A percentile compares a stretch with the other conserved stretches of the same genome.
These are phyloP conservation scores for Lanmaoa pseudosensibilis DNA, from an alignment of 768 basidiomycete species.

Conservation along the genomic window DNA sequence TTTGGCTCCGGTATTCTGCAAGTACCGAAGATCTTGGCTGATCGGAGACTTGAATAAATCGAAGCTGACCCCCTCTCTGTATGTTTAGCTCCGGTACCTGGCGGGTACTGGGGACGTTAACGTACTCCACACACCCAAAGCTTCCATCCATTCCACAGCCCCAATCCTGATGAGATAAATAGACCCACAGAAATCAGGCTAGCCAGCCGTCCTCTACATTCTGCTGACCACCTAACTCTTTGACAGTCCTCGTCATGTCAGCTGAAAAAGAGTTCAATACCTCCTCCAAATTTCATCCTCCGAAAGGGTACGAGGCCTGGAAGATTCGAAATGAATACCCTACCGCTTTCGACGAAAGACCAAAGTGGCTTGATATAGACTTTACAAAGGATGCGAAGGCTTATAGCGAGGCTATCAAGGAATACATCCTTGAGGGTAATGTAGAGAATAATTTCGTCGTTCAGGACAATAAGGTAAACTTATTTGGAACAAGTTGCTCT, in stretches of 20 bases:
- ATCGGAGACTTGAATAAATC: too few relatives aligned
- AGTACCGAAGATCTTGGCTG: too few relatives aligned
- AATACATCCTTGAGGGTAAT: background rate
- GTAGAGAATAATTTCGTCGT: background rate
- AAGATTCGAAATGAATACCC: background rate
- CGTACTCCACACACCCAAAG: background rate
- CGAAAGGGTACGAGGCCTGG: background rate
- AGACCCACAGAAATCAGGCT: background rate
- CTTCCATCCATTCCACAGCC: background rate
- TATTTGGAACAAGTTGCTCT: background rate
- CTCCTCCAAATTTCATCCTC: background rate
- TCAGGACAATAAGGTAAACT: background rate
- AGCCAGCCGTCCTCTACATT: background rate
- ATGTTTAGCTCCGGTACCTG: too few relatives aligned
- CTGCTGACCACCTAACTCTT: background rate
- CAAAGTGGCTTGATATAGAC: background rate
- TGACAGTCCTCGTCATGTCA: background rate
- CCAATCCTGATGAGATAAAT: background rate
- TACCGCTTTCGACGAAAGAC: fast-evolving
- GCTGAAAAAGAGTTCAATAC: background rate
- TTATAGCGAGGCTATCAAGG: background rate
- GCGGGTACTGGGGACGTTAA: background rate
- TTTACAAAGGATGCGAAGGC: background rate
- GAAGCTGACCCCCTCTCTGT: too few relatives aligned
- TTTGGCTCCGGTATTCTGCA: too few relatives aligned